phyloP scores from a whole-genome alignment of 2,329 filamentous ascomycete species.

The Claviceps africana region DNA sequence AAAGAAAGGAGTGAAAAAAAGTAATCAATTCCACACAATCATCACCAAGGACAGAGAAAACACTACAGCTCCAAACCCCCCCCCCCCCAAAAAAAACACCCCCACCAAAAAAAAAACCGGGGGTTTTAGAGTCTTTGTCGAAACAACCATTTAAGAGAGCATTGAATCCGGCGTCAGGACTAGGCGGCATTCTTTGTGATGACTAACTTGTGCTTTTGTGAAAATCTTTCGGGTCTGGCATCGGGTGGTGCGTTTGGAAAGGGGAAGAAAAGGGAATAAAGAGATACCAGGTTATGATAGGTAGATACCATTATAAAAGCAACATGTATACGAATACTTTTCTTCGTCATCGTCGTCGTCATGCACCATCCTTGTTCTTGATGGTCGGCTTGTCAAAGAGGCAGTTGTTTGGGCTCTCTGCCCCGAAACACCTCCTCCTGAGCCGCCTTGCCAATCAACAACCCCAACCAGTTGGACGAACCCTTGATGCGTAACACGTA shows the following conservation, averaged over 20 bases:
- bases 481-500: constrained; percentile 40
- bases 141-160: background rate
- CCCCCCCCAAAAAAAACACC: too few species aligned
- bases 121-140: too few species aligned
- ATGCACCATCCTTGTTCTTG: too few species aligned
- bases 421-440: constrained; percentile 28
- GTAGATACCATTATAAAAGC: constrained; percentile 7
- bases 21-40: constrained; percentile 11
- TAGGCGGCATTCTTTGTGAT: constrained; percentile 2
- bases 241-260: background rate
- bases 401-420: constrained; percentile 12
- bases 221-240: background rate
- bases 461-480: constrained; percentile 51
- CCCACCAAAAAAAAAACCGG: too few species aligned
- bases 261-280: background rate
- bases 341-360: constrained; percentile 4
- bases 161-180: constrained; percentile 7
- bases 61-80: background rate
- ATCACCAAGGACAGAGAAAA: background rate
- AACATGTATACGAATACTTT: constrained; percentile 3
- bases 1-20: background rate
- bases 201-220: background rate
- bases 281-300: constrained; percentile 6
- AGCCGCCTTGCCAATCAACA: constrained; percentile 36
- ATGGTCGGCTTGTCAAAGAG: too few species aligned